Evolutionary conservation across 192 early-diverging fungal species (phyloP), one percentile per base, ranked within the genome.

Genomic region (Podila clonocystis): DNA sequence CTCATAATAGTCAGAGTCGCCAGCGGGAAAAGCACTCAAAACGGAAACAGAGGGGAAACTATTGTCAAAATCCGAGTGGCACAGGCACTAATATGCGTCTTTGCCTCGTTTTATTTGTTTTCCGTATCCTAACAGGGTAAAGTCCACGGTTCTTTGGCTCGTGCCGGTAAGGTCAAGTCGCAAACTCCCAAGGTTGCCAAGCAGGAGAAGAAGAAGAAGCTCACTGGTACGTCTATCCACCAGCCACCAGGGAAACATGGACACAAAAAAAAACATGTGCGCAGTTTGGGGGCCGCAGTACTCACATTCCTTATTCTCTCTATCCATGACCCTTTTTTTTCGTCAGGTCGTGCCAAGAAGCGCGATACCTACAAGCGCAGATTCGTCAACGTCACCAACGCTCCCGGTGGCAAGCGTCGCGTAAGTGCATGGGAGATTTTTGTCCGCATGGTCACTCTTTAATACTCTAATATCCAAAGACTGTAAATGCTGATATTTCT

Each of bases 121-220:
- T 58, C 57, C 6, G 5, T 19, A 4, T 50, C 3, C 22, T 60
- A 49, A 75, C 87, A 97, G 97, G 97, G 97, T 93, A 99, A 99
- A 94, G 97, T 99, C 85, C 97, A 99, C 94, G 97, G 97, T 91
- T 97, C 96, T 83, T 94, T 99, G 86, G 95, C 98, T 90, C 97
- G 98, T 98, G 98, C 98, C 90, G 98, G 98, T 94, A 99, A 99
- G 90, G 98, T 99, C 87, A 99, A 99, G 96, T 94, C 93, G 75
- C 97, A 98, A 89, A 95, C 93, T 82, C 96, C 98, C 83, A 98
- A 97, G 91, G 98, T 98, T 74, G 96, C 96, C 79, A 93, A 94
- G 91, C 92, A 96, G 84, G 96, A 97, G 85, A 96, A 98, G 93
- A 91, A 95, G 88, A 99, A 99, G 93, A 91, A 95, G 89, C 85